Evolutionary conservation across 2,329 filamentous ascomycete species (phyloP).

Genomic region (Gnomoniopsis smithogilvyi): DNA sequence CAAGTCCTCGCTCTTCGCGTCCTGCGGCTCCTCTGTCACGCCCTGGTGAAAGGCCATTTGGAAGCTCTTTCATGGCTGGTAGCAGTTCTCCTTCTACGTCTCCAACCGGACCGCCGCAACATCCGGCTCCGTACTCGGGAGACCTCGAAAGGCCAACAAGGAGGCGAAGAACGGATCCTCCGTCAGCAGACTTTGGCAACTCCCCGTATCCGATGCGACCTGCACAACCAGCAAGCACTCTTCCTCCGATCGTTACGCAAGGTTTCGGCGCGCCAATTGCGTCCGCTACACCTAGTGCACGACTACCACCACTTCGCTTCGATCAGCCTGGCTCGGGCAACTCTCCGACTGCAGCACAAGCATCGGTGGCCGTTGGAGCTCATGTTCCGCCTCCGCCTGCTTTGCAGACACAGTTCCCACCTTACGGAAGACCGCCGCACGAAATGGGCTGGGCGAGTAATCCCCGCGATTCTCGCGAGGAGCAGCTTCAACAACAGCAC

Average conservation of each 20-base stretch:
- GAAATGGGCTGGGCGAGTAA: conserved; percentile 37
- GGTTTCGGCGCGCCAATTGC: conserved; percentile 7
- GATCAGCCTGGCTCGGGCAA: conserved; percentile 30
- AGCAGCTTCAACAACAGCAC: neutral
- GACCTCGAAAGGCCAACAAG: conserved; percentile 43
- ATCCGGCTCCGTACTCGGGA: conserved; percentile 18
- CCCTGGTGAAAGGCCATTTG: conserved; percentile 13
- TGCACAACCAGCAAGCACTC: conserved; percentile 28
- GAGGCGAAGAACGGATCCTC: conserved; percentile 42
- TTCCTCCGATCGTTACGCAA: conserved; percentile 37
- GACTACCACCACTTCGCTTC: conserved; percentile 48
- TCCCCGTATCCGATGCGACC: conserved; percentile 39
- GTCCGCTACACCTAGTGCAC: conserved; percentile 32
- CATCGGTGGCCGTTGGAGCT: conserved; percentile 1
- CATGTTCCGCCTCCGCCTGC: conserved; percentile 12
- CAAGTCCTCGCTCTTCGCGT: conserved; percentile 41
- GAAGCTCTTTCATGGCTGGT: conserved; percentile 10
- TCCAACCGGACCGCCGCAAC: conserved; percentile 17
- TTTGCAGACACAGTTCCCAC: conserved; percentile 20
- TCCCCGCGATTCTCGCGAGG: conserved; percentile 17
- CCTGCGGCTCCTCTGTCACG: conserved; percentile 8
- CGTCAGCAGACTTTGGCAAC: conserved; percentile 23
- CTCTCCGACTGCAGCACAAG: conserved; percentile 25
- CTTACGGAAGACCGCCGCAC: conserved; percentile 28
- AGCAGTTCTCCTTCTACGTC: conserved; percentile 25